Conservation (phyloP, 208 protist species). For the Trypanosoma congolense region DNA sequence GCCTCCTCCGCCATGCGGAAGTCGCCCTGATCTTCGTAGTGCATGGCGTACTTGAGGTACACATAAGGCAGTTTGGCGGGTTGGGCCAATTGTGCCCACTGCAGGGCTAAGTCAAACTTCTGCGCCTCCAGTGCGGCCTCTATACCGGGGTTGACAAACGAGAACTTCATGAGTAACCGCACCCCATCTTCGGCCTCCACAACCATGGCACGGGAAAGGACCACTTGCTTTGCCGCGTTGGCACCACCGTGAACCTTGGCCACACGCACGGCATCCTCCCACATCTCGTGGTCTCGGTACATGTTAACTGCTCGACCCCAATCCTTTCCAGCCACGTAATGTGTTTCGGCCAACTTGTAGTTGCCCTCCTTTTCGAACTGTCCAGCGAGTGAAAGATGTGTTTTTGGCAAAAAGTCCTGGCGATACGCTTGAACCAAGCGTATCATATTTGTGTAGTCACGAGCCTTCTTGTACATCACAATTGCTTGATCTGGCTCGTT, state of each 20-base stretch:
- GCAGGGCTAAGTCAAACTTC: conserved; percentile 93
- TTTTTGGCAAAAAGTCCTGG: conserved; percentile 90
- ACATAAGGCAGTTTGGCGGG: conserved; percentile 93
- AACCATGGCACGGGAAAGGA: conserved; percentile 89
- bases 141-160: conserved; percentile 92
- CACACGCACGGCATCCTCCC: conserved; percentile 97
- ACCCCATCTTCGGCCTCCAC: conserved; percentile 93
- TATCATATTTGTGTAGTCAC: conserved; percentile 92
- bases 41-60: conserved; percentile 96
- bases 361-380: conserved; percentile 95
- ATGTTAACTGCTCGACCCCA: conserved; percentile 97
- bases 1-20: conserved; percentile 95
- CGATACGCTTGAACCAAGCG: conserved; percentile 91
- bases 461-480: conserved; percentile 94
- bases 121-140: conserved; percentile 91
- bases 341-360: conserved; percentile 91
- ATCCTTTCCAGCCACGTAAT: conserved; percentile 93
- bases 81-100: conserved; percentile 88
- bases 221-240: conserved; percentile 92
- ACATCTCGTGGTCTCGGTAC: conserved; percentile 95
- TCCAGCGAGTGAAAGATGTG: conserved; percentile 91
- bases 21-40: conserved; percentile 95
- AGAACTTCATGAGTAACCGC: conserved; percentile 93
- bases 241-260: conserved; percentile 93
- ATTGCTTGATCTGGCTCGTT: conserved; percentile 96